Evolutionary conservation across 1,284 basidiomycete genomes (phyloP).

Genomic region (Ganoderma lingzhi): DNA sequence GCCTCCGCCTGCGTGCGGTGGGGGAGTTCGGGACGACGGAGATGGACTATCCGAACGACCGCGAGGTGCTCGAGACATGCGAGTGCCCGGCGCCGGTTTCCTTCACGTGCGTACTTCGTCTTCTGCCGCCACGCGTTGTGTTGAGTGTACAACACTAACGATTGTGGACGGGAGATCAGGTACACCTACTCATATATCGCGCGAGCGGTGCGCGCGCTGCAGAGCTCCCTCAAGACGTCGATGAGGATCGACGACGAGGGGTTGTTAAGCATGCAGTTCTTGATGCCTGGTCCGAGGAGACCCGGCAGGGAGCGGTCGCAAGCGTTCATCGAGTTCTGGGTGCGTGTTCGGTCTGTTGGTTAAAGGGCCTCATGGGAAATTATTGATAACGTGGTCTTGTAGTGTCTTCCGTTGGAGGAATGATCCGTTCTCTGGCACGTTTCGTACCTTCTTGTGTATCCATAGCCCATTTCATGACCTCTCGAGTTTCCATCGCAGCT

Average conservation of each 20-base stretch:
- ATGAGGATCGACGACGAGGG: constrained; percentile 85
- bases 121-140: background rate
- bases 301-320: constrained; percentile 54
- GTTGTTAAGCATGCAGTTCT: constrained; percentile 84
- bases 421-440: background rate
- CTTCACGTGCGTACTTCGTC: constrained; percentile 67
- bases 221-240: constrained; percentile 86
- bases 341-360: constrained; percentile 46
- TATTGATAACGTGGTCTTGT: constrained; percentile 1
- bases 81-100: constrained; percentile 76
- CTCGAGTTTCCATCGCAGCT: background rate
- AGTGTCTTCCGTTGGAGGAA: constrained; percentile 66
- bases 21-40: constrained; percentile 87
- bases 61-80: constrained; percentile 88
- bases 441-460: constrained; percentile 2
- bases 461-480: background rate
- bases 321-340: constrained; percentile 87
- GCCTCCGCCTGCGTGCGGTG: constrained; percentile 79
- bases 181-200: constrained; percentile 83
- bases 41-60: constrained; percentile 95
- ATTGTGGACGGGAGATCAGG: constrained; percentile 48
- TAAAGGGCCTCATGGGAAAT: background rate
- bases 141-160: background rate
- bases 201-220: constrained; percentile 75
- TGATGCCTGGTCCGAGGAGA: constrained; percentile 74